phyloP scores from a whole-genome alignment of 2,329 filamentous ascomycete genomes.

The Tolypocladium pustulatum region DNA sequence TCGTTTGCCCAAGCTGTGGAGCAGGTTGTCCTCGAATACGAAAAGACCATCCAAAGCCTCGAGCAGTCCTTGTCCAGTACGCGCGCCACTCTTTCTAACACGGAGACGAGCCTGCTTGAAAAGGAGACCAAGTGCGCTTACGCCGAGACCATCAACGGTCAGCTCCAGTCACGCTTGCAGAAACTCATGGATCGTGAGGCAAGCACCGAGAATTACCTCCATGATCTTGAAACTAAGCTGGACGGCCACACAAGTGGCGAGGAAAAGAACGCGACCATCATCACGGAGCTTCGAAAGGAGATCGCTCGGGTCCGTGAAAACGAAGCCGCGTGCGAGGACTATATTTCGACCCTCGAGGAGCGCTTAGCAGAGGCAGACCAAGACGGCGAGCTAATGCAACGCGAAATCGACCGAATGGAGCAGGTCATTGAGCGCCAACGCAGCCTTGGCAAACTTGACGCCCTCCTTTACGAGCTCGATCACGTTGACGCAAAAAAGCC shows the following conservation, averaged over 20 bases:
- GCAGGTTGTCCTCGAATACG: constrained; percentile 92
- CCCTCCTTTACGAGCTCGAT: constrained; percentile 82
- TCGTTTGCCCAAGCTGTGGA: constrained; percentile 94
- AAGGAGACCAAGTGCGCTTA: constrained; percentile 92
- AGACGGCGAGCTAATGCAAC: constrained; percentile 92
- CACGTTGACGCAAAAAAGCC: constrained; percentile 47
- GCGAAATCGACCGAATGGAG: constrained; percentile 87
- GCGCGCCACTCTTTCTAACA: constrained; percentile 68
- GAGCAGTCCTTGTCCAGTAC: constrained; percentile 89
- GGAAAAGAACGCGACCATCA: constrained; percentile 80
- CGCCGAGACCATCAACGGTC: constrained; percentile 80
- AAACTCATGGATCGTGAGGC: constrained; percentile 87
- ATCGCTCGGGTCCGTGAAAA: constrained; percentile 80
- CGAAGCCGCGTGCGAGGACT: constrained; percentile 84
- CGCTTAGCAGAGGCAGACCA: constrained; percentile 91
- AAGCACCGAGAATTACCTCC: constrained; percentile 85
- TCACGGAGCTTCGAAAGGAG: constrained; percentile 83
- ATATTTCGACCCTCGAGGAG: constrained; percentile 94
- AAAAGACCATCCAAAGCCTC: constrained; percentile 92
- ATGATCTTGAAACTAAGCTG: constrained; percentile 81
- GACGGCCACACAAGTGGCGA: constrained; percentile 86
- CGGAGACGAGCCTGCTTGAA: constrained; percentile 80
- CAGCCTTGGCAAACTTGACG: constrained; percentile 89
- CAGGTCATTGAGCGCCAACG: constrained; percentile 92
- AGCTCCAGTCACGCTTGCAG: constrained; percentile 81